Conservation (phyloP, 495 filamentous ascomycete genomes). For the Evernia prunastri region DNA sequence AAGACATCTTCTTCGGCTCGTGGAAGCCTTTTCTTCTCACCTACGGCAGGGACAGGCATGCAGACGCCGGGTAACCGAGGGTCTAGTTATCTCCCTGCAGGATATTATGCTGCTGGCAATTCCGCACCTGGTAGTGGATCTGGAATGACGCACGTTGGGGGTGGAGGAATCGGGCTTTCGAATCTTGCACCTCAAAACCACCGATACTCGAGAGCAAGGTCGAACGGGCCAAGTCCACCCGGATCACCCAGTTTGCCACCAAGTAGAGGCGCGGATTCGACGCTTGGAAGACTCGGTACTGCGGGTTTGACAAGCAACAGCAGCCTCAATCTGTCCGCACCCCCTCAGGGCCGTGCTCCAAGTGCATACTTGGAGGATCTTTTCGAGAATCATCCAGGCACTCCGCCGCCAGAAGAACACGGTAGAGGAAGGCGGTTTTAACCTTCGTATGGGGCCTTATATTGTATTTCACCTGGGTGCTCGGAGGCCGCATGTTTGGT, state of each 20-base stretch:
- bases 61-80: conserved; percentile 46
- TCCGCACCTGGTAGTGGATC: conserved; percentile 41
- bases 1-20: conserved; percentile 41
- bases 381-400: conserved; percentile 58
- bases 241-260: conserved; percentile 57
- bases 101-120: conserved; percentile 76
- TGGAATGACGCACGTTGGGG: conserved; percentile 43
- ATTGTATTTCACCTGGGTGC: background rate
- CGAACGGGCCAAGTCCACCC: conserved; percentile 53
- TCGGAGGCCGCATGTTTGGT: background rate
- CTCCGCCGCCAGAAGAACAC: conserved; percentile 15
- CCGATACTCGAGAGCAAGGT: conserved; percentile 42
- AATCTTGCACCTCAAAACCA: conserved; percentile 48
- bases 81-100: conserved; percentile 75
- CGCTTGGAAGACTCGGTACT: conserved; percentile 30
- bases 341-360: conserved; percentile 69
- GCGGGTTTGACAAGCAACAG: conserved; percentile 52
- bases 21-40: conserved; percentile 83
- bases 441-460: background rate
- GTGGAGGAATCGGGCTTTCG: conserved; percentile 39
- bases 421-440: conserved; percentile 20
- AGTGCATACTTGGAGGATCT: conserved; percentile 92
- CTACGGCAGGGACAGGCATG: conserved; percentile 65
- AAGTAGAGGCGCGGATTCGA: conserved; percentile 32
- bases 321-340: conserved; percentile 59